A percentile compares a stretch with the other conserved stretches of the same genome.
Evolutionary conservation across 768 basidiomycete species (phyloP).

Genomic region (Hortiboletus flavorubellus): DNA sequence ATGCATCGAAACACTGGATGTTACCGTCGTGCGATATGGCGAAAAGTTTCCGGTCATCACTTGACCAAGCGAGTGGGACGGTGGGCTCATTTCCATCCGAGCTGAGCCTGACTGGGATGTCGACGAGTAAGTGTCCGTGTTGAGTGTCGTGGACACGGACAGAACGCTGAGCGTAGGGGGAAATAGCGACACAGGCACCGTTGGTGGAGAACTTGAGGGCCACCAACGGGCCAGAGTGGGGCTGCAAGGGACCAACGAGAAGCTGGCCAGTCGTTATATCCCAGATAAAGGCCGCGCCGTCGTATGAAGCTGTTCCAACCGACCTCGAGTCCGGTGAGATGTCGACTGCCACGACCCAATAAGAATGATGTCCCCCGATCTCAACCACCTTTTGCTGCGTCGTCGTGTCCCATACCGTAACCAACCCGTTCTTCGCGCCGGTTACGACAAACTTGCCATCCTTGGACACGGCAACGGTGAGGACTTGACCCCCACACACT

Average conservation of each 20-base stretch:
- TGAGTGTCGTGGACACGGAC: conserved; percentile 9
- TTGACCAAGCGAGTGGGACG: conserved; percentile 16
- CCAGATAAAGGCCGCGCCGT: conserved; percentile 11
- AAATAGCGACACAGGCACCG: conserved; percentile 5
- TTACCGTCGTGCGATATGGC: conserved; percentile 5
- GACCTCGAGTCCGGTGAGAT: conserved; percentile 10
- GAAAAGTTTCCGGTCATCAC: conserved; percentile 12
- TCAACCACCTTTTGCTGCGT: conserved; percentile 4
- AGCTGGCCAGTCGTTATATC: conserved; percentile 11
- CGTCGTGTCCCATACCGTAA: conserved; percentile 8
- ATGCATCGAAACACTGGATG: conserved; percentile 10
- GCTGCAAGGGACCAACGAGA: conserved; percentile 7
- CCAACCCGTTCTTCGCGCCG: conserved; percentile 12
- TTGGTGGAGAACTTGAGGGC: conserved; percentile 11
- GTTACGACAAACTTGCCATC: conserved; percentile 11
- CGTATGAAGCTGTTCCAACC: conserved; percentile 12
- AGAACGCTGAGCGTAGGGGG: conserved; percentile 7
- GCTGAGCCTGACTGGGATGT: conserved; percentile 11
- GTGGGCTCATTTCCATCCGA: conserved; percentile 14
- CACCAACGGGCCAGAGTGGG: conserved; percentile 1
- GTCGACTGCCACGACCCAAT: conserved; percentile 15
- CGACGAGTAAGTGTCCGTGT: conserved; percentile 2
- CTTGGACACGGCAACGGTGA: conserved; percentile 6
- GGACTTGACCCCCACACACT: conserved; percentile 7
- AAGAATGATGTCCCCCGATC: conserved; percentile 10